Percentiles rank a stretch among this genome's conserved stretches.
phyloP scores from a whole-genome alignment of 768 basidiomycete genomes.

The Nidula microcarpa region DNA sequence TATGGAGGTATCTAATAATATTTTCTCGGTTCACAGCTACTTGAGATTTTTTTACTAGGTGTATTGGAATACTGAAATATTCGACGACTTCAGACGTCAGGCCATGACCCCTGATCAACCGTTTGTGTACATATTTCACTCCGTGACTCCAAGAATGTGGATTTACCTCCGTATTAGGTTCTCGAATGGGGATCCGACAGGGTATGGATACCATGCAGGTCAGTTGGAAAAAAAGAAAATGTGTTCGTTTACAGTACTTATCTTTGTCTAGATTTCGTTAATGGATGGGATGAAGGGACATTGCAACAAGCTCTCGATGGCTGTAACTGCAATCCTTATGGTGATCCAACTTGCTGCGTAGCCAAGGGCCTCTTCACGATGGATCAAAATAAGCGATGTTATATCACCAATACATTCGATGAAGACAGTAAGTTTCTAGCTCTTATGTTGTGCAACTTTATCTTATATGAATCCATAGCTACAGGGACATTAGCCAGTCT shows the following conservation, averaged over 20 bases:
- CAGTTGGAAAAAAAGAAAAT: conserved; percentile 3
- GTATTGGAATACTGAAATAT: conserved; percentile 28
- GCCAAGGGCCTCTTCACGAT: conserved; percentile 40
- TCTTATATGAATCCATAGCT: conserved; percentile 19
- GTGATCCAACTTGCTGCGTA: conserved; percentile 44
- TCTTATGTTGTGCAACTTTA: conserved; percentile 8
- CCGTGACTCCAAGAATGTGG: too few relatives aligned
- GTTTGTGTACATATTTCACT: conserved; percentile 26
- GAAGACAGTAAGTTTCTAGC: conserved; percentile 36
- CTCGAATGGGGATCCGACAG: conserved; percentile 50
- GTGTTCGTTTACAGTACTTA: background rate
- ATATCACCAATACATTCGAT: conserved; percentile 42
- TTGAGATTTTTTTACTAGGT: too few relatives aligned
- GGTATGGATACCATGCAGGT: conserved; percentile 52
- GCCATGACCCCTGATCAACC: conserved; percentile 38
- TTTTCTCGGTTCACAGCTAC: too few relatives aligned
- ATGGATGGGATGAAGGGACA: conserved; percentile 59
- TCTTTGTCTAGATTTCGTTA: conserved; percentile 40
- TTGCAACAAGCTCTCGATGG: conserved; percentile 52
- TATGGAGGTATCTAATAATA: conserved; percentile 24
- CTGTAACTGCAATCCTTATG: conserved; percentile 43
- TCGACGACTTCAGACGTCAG: conserved; percentile 21
- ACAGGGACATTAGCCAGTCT: conserved; percentile 43
- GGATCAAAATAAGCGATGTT: conserved; percentile 35
- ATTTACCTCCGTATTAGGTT: too few relatives aligned